Evolutionary conservation across 2,329 filamentous ascomycete species (phyloP).

Genomic region (Pleomassaria siparia): DNA sequence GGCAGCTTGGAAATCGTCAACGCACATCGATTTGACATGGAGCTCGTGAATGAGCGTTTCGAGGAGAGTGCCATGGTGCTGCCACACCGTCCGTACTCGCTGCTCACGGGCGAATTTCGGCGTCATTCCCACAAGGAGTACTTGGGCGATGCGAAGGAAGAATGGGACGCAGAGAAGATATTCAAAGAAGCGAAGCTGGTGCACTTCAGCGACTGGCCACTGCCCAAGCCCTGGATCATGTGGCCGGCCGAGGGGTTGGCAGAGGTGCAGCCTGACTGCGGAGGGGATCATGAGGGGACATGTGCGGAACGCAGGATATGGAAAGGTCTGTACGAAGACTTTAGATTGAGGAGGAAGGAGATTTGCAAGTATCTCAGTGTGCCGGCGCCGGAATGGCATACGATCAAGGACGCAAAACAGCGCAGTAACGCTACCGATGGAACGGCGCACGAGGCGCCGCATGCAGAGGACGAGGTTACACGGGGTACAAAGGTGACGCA

Average conservation of each 20-base stretch:
- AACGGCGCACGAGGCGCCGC: slow-evolving; percentile 24
- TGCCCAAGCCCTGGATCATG: slow-evolving; percentile 66
- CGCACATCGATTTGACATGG: slow-evolving; percentile 63
- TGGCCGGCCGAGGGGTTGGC: slow-evolving; percentile 44
- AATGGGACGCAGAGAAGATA: slow-evolving; percentile 61
- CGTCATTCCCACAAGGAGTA: slow-evolving; percentile 54
- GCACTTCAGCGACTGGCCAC: slow-evolving; percentile 72
- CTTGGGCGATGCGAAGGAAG: slow-evolving; percentile 54
- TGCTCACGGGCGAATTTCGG: slow-evolving; percentile 66
- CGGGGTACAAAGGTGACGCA: neutral
- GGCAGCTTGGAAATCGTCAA: slow-evolving; percentile 30
- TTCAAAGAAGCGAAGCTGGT: slow-evolving; percentile 65
- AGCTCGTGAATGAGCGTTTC: slow-evolving; percentile 66
- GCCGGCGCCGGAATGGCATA: slow-evolving; percentile 42
- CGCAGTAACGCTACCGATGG: slow-evolving; percentile 24
- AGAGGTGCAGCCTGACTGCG: slow-evolving; percentile 51
- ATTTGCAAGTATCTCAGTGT: slow-evolving; percentile 44
- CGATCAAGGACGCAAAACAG: slow-evolving; percentile 24
- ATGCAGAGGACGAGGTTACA: slow-evolving; percentile 9
- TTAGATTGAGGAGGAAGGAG: slow-evolving; percentile 44
- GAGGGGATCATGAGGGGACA: slow-evolving; percentile 26
- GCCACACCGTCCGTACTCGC: slow-evolving; percentile 63
- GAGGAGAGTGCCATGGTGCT: slow-evolving; percentile 60
- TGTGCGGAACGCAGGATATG: slow-evolving; percentile 47
- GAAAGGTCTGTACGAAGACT: slow-evolving; percentile 50